phyloP scores from a whole-genome alignment of 352 stramenopile species.

The Phytophthora boehmeriae region DNA sequence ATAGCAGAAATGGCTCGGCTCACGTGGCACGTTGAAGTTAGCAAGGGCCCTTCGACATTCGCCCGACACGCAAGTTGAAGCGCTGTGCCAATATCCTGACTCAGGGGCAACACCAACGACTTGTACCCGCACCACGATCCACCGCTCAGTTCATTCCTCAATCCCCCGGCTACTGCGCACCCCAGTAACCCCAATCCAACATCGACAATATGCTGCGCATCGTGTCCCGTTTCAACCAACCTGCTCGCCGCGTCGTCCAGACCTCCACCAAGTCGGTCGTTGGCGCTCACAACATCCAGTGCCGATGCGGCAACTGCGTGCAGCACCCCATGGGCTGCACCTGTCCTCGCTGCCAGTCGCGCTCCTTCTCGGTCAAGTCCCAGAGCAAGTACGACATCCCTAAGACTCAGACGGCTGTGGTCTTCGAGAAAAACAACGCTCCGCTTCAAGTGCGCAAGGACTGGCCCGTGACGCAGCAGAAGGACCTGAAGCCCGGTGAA shows the following conservation, averaged over 20 bases:
- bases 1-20: too few relatives aligned
- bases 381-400: conserved; percentile 54
- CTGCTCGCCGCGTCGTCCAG: conserved; percentile 20
- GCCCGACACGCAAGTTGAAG: too few relatives aligned
- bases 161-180: neutral
- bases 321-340: conserved; percentile 31
- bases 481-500: conserved; percentile 50
- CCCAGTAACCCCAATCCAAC: conserved; percentile 5
- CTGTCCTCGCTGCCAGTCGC: conserved; percentile 32
- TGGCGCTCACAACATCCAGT: conserved; percentile 28
- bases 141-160: neutral
- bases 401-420: conserved; percentile 55
- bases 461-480: conserved; percentile 49
- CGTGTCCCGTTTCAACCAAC: conserved; percentile 37
- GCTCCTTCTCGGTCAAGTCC: conserved; percentile 50
- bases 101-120: too few relatives aligned
- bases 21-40: too few relatives aligned
- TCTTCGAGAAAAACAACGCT: conserved; percentile 55
- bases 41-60: neutral
- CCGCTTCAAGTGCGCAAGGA: conserved; percentile 51
- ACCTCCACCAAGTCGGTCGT: conserved; percentile 24
- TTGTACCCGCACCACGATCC: neutral
- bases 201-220: conserved; percentile 32
- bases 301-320: conserved; percentile 40
- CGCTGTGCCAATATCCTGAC: too few relatives aligned